A percentile compares a stretch with the other conserved stretches of the same genome.
Evolutionary conservation across 2,329 filamentous ascomycete genomes (phyloP).

Genomic region (Cladophialophora bantiana): DNA sequence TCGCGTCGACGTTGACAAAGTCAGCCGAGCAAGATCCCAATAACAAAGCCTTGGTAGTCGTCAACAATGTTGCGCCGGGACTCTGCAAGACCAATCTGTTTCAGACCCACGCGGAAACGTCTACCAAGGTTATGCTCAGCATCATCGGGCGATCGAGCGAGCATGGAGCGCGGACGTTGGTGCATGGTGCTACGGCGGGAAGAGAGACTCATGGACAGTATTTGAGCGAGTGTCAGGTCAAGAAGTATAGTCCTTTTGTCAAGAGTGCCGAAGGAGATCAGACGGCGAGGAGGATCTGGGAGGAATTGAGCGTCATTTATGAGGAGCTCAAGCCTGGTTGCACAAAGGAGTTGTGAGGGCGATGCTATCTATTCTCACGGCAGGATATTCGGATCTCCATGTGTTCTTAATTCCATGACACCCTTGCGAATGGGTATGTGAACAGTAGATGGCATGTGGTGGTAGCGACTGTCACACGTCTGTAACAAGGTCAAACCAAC

Average conservation of each 20-base stretch:
- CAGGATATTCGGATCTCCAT: background rate
- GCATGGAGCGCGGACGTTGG: slow-evolving; percentile 55
- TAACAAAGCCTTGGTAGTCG: slow-evolving; percentile 47
- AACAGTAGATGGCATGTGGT: background rate
- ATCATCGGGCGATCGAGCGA: slow-evolving; percentile 54
- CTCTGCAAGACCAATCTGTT: slow-evolving; percentile 58
- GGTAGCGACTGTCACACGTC: too few relatives aligned
- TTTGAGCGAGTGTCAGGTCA: slow-evolving; percentile 49
- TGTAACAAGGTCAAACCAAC: background rate
- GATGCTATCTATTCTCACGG: background rate
- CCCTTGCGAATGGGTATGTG: background rate
- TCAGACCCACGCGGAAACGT: slow-evolving; percentile 44
- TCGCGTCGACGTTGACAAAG: slow-evolving; percentile 26
- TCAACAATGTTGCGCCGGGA: slow-evolving; percentile 63
- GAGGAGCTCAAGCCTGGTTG: slow-evolving; percentile 31
- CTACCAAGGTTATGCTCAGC: slow-evolving; percentile 8
- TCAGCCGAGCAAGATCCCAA: slow-evolving; percentile 33
- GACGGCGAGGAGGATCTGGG: slow-evolving; percentile 27
- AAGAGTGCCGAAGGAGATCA: slow-evolving; percentile 31
- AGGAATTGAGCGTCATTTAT: slow-evolving; percentile 27
- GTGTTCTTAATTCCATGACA: background rate
- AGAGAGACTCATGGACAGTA: slow-evolving; percentile 57
- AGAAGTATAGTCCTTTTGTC: slow-evolving; percentile 31
- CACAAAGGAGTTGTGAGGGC: slow-evolving; percentile 24
- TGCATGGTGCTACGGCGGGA: slow-evolving; percentile 50